Evolutionary conservation across 345 rosid genomes (phyloP).

Genomic region (Lepidium didymum): DNA sequence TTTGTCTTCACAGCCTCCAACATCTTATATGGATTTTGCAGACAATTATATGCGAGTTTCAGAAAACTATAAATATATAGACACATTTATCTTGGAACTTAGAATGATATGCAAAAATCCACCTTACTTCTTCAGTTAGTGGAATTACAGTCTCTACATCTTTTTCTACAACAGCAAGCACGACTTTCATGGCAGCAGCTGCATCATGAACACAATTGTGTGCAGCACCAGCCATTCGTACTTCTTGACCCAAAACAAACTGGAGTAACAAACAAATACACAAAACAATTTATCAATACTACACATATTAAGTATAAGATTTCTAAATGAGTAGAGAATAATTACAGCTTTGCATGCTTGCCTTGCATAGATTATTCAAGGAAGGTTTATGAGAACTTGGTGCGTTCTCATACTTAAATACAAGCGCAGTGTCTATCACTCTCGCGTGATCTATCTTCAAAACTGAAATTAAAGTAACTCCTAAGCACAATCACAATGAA

Average conservation of each 20-base stretch:
- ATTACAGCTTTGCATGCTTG: constrained; percentile 18
- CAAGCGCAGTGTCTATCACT: constrained; percentile 73
- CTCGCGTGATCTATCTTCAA: constrained; percentile 78
- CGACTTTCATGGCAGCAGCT: constrained; percentile 78
- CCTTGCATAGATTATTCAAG: constrained; percentile 74
- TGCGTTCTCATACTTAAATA: constrained; percentile 49
- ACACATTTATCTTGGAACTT: not conserved
- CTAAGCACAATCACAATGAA: not conserved
- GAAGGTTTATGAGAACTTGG: constrained; percentile 41
- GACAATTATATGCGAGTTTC: not conserved
- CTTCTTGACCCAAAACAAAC: constrained; percentile 60
- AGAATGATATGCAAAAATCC: not conserved
- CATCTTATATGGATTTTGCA: constrained; percentile 34
- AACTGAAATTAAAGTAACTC: constrained; percentile 39
- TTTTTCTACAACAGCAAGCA: constrained; percentile 55
- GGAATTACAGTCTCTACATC: constrained; percentile 38
- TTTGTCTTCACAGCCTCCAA: constrained; percentile 27
- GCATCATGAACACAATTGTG: constrained; percentile 88
- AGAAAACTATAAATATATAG: not conserved
- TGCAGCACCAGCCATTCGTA: constrained; percentile 55
- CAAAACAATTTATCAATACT: not conserved
- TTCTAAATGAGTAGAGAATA: not conserved
- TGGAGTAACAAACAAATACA: constrained; percentile 25
- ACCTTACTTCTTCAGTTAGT: constrained; percentile 42
- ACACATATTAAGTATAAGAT: not conserved